Evolutionary conservation across 2,329 filamentous ascomycete species (phyloP).

Genomic region (Sporothrix phasma): DNA sequence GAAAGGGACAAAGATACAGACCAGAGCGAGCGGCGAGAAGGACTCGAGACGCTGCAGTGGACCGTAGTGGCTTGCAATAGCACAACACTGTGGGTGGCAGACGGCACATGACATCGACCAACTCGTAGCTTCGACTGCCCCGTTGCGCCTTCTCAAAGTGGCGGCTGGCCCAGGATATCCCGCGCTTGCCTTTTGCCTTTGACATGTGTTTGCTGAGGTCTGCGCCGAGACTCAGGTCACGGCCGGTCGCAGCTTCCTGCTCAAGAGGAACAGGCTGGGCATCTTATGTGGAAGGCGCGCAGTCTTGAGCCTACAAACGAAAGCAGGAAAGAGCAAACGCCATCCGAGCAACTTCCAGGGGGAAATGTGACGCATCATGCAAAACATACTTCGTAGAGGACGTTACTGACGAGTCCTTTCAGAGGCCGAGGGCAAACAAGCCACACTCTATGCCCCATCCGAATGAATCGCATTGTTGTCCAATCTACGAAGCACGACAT

Average conservation of each 20-base stretch:
- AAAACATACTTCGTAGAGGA: neutral
- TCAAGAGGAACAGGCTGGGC: neutral
- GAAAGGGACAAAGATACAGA: no score
- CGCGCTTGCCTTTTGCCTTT: no score
- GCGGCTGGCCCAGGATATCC: no score
- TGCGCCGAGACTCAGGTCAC: no score
- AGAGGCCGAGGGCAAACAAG: neutral
- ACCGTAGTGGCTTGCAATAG: no score
- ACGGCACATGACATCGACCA: neutral
- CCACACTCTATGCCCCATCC: neutral
- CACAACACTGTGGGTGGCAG: no score
- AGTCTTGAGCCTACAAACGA: neutral
- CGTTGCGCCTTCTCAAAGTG: neutral
- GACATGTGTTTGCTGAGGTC: no score
- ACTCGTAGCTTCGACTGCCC: neutral
- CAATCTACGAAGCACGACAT: neutral
- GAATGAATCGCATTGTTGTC: neutral
- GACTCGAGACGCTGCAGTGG: no score
- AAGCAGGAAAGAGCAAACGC: neutral
- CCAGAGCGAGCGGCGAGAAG: no score
- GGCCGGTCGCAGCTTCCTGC: neutral
- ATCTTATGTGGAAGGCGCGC: neutral
- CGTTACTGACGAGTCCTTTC: neutral
- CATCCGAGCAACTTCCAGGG: no score
- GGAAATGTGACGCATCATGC: constrained; percentile 4